Conservation (phyloP, 1,139 yeast genomes). For the Yamadazyma triangularis region DNA sequence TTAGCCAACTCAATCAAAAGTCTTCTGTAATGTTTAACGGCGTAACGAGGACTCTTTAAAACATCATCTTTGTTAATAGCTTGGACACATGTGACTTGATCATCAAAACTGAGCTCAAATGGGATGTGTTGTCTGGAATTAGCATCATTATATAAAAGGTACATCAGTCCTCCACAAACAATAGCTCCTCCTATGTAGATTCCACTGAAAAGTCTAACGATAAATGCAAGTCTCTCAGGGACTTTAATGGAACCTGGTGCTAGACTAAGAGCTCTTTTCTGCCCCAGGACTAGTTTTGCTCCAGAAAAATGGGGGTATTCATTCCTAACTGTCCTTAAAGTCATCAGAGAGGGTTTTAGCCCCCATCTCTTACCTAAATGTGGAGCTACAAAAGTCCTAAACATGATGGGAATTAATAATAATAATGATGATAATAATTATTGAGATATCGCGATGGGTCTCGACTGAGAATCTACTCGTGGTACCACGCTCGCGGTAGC, state of each 20-base stretch:
- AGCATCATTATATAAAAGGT: constrained; percentile 39
- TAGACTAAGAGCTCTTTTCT: constrained; percentile 10
- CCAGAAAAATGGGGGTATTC: too few species aligned
- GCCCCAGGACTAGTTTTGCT: too few species aligned
- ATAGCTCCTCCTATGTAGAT: constrained; percentile 42
- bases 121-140: constrained; percentile 38
- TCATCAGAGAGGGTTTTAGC: too few species aligned
- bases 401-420: too few species aligned
- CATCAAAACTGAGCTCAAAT: constrained; percentile 28
- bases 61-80: constrained; percentile 47
- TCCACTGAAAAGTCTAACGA: constrained; percentile 36
- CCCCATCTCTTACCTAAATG: too few species aligned
- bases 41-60: constrained; percentile 37
- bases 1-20: constrained; percentile 34
- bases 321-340: too few species aligned
- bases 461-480: too few species aligned
- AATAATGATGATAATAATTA: too few species aligned
- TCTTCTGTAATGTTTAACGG: constrained; percentile 42
- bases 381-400: too few species aligned
- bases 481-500: too few species aligned
- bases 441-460: too few species aligned
- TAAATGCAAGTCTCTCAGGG: constrained; percentile 27
- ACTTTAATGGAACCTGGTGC: constrained; percentile 19
- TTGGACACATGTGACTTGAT: constrained; percentile 38
- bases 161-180: constrained; percentile 37